Base-by-base conservation (phyloP, 1,284 basidiomycete genomes). In the Ganoderma multipileum region DNA sequence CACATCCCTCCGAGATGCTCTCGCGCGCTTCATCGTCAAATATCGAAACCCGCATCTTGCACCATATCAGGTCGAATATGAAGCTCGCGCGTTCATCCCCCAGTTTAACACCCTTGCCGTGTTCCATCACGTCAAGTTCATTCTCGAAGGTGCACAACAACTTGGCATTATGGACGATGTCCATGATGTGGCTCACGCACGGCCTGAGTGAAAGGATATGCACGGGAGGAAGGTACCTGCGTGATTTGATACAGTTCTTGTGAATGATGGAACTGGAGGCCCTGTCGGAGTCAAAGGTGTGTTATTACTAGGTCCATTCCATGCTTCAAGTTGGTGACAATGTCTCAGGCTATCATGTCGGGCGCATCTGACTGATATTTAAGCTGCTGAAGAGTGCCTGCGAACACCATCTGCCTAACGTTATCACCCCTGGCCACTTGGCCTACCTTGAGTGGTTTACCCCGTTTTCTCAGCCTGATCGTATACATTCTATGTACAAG, bases 21-120 rank as follows among this genome's bases (percentile, higher is more conserved):
- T 81, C 18, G 72, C 76, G 1, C 72, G 72, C 1, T 81, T 74
- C 57, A 65, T 78, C 14, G 71, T 75, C 2, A 52, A 50, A 4
- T 57, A 60, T 36, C 26, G 39, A 6, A 16, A 71, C 20, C 69
- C 71, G 0, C 6, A 3, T 0, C 33, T 71, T 11, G 28, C 68
- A 11, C 18, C 30, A 6, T 9, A n/a, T 2, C 28, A 70, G 30
- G 20, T 71, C 16, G 57, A 69, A 41, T 61, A 38, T 2, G 33
- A 18, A 2, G 18, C 44, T 3, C 18, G n/a, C 3, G 36, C 63
- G 3, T 2, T 41, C 2, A 12, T 9, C 12, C 18, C 64, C 30
- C 36, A 9, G 39, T 60, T 71, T 54, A 23, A 26, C 23, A 71
- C 69, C 39, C 7, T 75, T 6, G 58, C 66, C 0, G 68, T 68